Percentiles rank a stretch among this genome's conserved stretches.
phyloP scores from a whole-genome alignment of 495 filamentous ascomycete species.

The Baudoinia panamericana region DNA sequence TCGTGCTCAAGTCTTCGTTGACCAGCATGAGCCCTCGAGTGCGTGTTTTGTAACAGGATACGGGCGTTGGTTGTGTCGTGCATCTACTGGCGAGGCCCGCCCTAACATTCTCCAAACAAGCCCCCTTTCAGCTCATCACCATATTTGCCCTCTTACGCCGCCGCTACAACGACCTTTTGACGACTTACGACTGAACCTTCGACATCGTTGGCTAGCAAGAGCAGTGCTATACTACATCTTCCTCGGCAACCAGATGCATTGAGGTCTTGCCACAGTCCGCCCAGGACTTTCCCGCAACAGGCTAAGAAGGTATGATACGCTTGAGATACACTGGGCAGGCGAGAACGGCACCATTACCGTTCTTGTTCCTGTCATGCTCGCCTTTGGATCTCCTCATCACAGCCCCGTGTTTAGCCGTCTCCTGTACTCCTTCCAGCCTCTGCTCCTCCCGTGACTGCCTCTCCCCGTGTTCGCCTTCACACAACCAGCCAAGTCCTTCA shows the following conservation, averaged over 20 bases:
- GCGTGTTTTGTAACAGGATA: too few species aligned
- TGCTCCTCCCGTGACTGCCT: background rate
- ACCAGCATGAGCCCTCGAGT: too few species aligned
- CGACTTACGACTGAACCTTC: conserved; percentile 2
- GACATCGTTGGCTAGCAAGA: conserved; percentile 3
- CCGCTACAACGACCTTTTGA: too few species aligned
- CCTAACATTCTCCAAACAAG: too few species aligned
- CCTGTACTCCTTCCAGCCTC: background rate
- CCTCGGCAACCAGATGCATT: background rate
- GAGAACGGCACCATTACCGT: background rate
- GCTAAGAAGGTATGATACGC: conserved; percentile 3
- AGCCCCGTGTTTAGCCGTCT: too few species aligned
- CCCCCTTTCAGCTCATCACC: too few species aligned
- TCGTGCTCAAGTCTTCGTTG: too few species aligned
- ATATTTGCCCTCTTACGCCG: too few species aligned
- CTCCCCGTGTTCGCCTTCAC: background rate
- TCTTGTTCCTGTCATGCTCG: background rate
- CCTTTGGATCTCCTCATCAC: too few species aligned
- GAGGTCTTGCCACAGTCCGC: conserved; percentile 1
- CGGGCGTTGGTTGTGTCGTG: too few species aligned
- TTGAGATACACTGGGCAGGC: conserved; percentile 1
- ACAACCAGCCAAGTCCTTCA: conserved; percentile 1
- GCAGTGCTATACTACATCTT: background rate
- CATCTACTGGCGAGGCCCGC: too few species aligned
- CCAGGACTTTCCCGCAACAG: conserved; percentile 1